These are phyloP conservation scores for Syzygium aqueum DNA, from an alignment of 345 rosid species.

Conservation along the genomic window DNA sequence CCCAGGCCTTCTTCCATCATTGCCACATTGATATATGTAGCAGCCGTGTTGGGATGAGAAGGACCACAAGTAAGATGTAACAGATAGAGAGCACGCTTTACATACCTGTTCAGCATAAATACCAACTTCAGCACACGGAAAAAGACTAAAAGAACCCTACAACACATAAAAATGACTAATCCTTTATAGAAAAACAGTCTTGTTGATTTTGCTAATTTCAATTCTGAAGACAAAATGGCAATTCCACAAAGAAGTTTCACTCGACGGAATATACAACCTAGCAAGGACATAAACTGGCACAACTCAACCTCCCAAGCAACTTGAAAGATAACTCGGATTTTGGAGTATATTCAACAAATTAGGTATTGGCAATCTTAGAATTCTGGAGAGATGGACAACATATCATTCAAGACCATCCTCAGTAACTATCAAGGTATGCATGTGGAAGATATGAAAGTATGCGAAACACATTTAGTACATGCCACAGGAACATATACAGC, in stretches of 20 bases:
- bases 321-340: background rate
- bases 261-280: background rate
- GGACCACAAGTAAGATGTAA: conserved; percentile 97
- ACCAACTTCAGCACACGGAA: background rate
- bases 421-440: background rate
- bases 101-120: conserved; percentile 55
- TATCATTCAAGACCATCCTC: background rate
- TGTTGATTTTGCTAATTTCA: background rate
- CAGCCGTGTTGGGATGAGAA: conserved; percentile 98
- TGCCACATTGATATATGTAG: conserved; percentile 96
- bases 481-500: background rate
- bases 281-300: background rate
- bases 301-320: background rate
- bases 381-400: background rate
- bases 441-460: background rate
- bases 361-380: background rate
- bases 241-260: background rate
- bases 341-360: background rate
- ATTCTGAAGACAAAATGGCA: background rate
- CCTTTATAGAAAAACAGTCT: background rate
- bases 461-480: background rate
- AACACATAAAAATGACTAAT: background rate
- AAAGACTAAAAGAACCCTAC: background rate
- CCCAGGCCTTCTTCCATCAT: conserved; percentile 99
- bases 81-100: conserved; percentile 94